Percentiles rank a stretch among this genome's conserved stretches.
phyloP scores from a whole-genome alignment of 2,329 filamentous ascomycete species.

The Chaetomium sp. region DNA sequence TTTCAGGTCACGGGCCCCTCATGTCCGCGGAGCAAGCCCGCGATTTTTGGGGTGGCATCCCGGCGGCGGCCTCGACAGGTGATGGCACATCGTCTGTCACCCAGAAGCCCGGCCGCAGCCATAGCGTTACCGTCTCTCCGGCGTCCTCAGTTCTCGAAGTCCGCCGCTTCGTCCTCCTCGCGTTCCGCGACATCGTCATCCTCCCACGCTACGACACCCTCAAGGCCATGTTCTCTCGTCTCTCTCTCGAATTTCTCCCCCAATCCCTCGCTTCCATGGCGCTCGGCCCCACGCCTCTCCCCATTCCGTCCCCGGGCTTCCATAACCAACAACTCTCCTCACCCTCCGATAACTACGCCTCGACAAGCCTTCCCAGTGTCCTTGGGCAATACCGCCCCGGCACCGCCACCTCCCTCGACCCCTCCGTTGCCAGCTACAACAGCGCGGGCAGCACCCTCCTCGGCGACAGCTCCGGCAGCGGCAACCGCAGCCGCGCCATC shows the following conservation, averaged over 20 bases:
- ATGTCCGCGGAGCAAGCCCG: slow-evolving; percentile 77
- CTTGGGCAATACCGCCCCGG: slow-evolving; percentile 55
- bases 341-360: slow-evolving; percentile 46
- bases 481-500: slow-evolving; percentile 74
- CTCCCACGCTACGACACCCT: slow-evolving; percentile 85
- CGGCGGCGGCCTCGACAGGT: slow-evolving; percentile 43
- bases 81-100: slow-evolving; percentile 36
- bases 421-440: slow-evolving; percentile 75
- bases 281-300: slow-evolving; percentile 54
- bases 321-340: slow-evolving; percentile 49
- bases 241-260: slow-evolving; percentile 77
- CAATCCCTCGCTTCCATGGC: slow-evolving; percentile 55
- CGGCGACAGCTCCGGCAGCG: slow-evolving; percentile 58
- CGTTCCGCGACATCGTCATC: slow-evolving; percentile 87
- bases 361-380: slow-evolving; percentile 42
- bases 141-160: slow-evolving; percentile 71
- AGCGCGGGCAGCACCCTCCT: slow-evolving; percentile 78
- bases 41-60: slow-evolving; percentile 84
- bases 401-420: slow-evolving; percentile 76
- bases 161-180: slow-evolving; percentile 81
- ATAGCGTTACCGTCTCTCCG: slow-evolving; percentile 48
- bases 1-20: slow-evolving; percentile 78
- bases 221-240: slow-evolving; percentile 84
- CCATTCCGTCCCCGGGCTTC: slow-evolving; percentile 45
- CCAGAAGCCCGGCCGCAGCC: slow-evolving; percentile 34